Evolutionary conservation across 352 stramenopile genomes (phyloP).

Genomic region (Aphanomyces astaci): DNA sequence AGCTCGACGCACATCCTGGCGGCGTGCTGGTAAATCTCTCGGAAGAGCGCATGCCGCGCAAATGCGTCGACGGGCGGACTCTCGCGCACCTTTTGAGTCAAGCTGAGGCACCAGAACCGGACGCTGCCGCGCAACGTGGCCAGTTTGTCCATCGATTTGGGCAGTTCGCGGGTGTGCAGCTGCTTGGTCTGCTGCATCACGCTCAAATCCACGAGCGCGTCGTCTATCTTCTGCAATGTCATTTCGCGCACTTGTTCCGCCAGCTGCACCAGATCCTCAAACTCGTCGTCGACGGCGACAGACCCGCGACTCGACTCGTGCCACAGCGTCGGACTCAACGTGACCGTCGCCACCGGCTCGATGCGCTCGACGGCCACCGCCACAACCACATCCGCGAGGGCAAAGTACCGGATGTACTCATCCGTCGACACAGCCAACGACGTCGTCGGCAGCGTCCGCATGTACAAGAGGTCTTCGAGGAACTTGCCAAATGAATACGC

Average conservation of each 20-base stretch:
- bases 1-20: constrained; percentile 53
- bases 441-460: constrained; percentile 60
- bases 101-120: constrained; percentile 10
- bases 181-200: constrained; percentile 6
- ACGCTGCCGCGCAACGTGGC: not conserved
- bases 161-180: not conserved
- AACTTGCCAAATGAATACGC: constrained; percentile 87
- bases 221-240: constrained; percentile 67
- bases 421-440: not conserved
- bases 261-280: constrained; percentile 67
- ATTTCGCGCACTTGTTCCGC: constrained; percentile 63
- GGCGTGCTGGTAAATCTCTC: constrained; percentile 72
- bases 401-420: constrained; percentile 66
- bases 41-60: constrained; percentile 68
- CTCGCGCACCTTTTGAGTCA: constrained; percentile 39
- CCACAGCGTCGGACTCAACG: constrained; percentile 72
- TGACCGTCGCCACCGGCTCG: constrained; percentile 74
- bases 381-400: constrained; percentile 55
- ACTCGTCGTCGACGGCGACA: constrained; percentile 42
- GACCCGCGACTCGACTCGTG: constrained; percentile 64
- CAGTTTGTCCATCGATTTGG: not conserved
- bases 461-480: constrained; percentile 78
- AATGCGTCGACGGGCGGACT: constrained; percentile 72
- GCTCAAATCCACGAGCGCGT: constrained; percentile 58
- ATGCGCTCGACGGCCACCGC: constrained; percentile 70